These are phyloP conservation scores for Fusarium begoniae DNA, from an alignment of 2,329 filamentous ascomycete genomes.

Conservation along the genomic window DNA sequence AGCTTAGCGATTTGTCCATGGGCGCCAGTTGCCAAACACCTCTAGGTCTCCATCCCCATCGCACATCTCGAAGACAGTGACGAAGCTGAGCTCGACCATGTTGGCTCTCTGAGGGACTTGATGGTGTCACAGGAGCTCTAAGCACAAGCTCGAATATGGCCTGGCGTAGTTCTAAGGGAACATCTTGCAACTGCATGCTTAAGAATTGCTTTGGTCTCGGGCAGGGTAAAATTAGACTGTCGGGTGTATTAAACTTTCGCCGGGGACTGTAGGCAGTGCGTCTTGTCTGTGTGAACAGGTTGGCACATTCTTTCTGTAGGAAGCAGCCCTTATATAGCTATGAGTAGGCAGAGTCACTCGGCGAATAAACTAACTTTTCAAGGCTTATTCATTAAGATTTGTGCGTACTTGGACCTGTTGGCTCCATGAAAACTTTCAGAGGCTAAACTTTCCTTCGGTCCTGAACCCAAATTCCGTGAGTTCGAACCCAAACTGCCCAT, in stretches of 20 bases:
- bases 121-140: background rate
- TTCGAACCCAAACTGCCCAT: background rate
- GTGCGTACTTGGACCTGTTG: background rate
- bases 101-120: background rate
- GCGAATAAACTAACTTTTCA: background rate
- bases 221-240: background rate
- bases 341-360: fast-evolving
- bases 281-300: background rate
- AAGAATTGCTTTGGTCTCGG: background rate
- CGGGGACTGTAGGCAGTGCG: background rate
- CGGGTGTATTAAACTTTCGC: background rate
- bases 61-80: background rate
- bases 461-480: background rate
- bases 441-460: background rate
- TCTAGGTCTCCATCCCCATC: background rate
- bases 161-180: background rate
- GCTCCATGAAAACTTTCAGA: fast-evolving
- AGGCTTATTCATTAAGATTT: background rate
- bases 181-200: background rate
- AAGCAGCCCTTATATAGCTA: background rate
- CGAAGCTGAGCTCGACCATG: background rate
- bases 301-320: background rate
- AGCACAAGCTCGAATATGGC: background rate
- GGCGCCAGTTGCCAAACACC: background rate
- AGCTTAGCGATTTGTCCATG: background rate